Conservation (phyloP, 73 alveolate genomes). For the Paramecium primaurelia region DNA sequence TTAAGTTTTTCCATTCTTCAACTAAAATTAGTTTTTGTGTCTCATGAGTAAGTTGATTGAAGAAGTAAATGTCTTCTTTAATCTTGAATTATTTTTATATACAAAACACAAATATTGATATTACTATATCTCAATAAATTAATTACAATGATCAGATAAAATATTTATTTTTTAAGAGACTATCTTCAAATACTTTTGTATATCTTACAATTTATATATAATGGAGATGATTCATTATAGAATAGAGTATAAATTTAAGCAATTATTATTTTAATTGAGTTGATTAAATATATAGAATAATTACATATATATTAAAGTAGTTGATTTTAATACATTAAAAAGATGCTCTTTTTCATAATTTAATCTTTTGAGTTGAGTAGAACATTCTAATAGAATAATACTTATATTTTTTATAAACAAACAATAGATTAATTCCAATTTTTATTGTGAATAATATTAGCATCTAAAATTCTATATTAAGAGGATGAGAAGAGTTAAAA, state of each 20-base stretch:
- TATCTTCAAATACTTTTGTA: background rate
- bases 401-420: background rate
- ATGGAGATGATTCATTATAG: background rate
- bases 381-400: background rate
- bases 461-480: background rate
- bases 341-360: background rate
- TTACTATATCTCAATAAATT: background rate
- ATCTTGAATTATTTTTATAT: background rate
- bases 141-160: background rate
- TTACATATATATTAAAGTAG: background rate
- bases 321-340: background rate
- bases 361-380: background rate
- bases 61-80: background rate
- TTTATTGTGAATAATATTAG: background rate
- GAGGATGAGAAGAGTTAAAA: background rate
- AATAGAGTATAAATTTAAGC: too few relatives aligned
- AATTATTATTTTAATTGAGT: background rate
- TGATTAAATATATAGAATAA: background rate
- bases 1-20: background rate
- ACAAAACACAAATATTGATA: background rate
- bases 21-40: background rate
- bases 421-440: background rate
- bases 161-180: background rate
- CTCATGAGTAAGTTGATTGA: background rate
- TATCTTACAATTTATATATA: background rate